Base-by-base conservation (phyloP, 352 stramenopile species). In the Phytophthora aleatoria region DNA sequence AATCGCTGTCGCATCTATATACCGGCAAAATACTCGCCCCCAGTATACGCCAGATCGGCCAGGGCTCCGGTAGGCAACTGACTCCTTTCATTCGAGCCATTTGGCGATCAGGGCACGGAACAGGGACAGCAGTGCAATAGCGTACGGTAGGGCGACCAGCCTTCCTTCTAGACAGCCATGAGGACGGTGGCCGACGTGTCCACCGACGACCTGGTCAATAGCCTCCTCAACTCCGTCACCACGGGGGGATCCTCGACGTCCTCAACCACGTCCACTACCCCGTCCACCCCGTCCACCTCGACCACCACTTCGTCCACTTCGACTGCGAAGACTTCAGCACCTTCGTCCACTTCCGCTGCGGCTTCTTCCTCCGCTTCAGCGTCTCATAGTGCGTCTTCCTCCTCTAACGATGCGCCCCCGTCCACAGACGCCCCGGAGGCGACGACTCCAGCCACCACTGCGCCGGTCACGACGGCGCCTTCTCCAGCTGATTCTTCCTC, bases 151-250 rank as follows among this genome's bases (percentile, higher is more conserved):
- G 20, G 20, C 20, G 20, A 20, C 20, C 0, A 20, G 20, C 20
- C 35, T 42, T 6, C 8, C 2, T 33, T 36, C 6, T 53, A 44
- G 27, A 42, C 30, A 61, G 42, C 50, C 12, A 72, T 73, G 63
- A 63, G 66, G 49, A 62, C 50, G 43, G 61, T 59, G 50, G 58
- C 61, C 47, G 60, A 64, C 16, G 63, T 82, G 47, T 73, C 74
- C 13, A 76, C 74, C 28, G 74, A 75, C 49, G 74, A 82, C 28
- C 47, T 82, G 39, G 71, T 82, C 30, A 70, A 77, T 38, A 82
- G 61, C 57, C 64, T 82, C 20, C 67, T 82, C 10, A 65, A 73
- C 44, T 79, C 70, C 16, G 71, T 79, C 61, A 67, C 58, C 33
- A 57, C 68, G 5, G 47, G 36, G 9, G 60, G 64, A 8, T 45